Base-by-base conservation (phyloP, 495 filamentous ascomycete species). In the Neurospora terricola region DNA sequence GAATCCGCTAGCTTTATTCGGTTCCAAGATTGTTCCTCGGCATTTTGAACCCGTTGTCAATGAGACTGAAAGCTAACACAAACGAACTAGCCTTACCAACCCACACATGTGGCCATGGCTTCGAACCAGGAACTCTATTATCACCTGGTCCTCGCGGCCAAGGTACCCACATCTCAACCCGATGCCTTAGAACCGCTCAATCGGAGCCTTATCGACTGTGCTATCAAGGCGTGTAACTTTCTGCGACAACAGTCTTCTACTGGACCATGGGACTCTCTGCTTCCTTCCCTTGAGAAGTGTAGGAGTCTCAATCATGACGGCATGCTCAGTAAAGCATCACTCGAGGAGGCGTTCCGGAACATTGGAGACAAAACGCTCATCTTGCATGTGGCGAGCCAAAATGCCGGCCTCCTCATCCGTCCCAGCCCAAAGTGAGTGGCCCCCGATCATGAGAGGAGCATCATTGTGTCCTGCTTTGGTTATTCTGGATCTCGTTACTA, bases 341-440 rank as follows among this genome's bases (percentile, higher is more conserved):
- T 66, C 0, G 54, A 66, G 54, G 23, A 66, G 14, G 54, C 23
- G 54, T 66, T 66, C 14, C 54, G 27, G 23, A 6, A 66, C 27
- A 34, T 66, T 18, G 54, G 54, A 66, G 54, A 34, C 14, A 66
- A 66, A 27, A 66, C 54, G 30, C 54, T 66, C 54, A 66, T 66
- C 54, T 66, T 66, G 54, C 54, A 66, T 36, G 54, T 66, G 54
- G 54, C 27, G 30, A 81, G 84, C 66, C 88, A 90, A 73, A 91
- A 90, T 82, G 86, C 88, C 4, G 87, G 82, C 12, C 70, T 90
- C 14, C 74, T 90, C 6, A 79, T 91, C 38, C 82, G 84, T 45
- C 77, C 79, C 8, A 77, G 81, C 14, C 40, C 38, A 4, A 16
- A 70, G 86, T 87, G 75, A 83, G 86, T 83, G 30, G 34, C 70